Base-by-base conservation (phyloP, 1,284 basidiomycete genomes). In the Irpex sp. region DNA sequence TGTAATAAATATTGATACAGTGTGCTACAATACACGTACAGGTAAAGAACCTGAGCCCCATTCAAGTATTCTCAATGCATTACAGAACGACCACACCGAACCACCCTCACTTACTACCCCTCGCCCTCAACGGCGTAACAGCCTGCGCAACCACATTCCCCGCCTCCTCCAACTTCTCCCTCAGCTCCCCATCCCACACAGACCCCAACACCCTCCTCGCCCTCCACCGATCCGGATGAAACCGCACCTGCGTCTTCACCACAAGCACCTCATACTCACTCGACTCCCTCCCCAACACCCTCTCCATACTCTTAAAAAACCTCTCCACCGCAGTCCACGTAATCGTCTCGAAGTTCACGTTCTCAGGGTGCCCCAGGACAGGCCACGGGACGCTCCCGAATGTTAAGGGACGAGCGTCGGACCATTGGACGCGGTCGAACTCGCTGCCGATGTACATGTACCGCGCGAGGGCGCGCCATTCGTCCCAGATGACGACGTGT, bases 141-240 rank as follows among this genome's bases (percentile, higher is more conserved):
- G 64, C 64, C 21, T 65, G 61, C 7, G 64, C 64, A 17, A 65
- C 64, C 5, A 60, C 36, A 26, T 65, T 65, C 19, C 64, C 64
- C 9, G 64, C 61, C 3, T 38, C 54, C 58, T 62, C 61, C 36
- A 60, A 17, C 21, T 47, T 21, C 26, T 44, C 21, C 19, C 64
- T 40, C 3, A 62, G 5, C 11, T 34, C 49, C 5, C 51, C 49
- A 37, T 62, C 64, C 19, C 57, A 17, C n/a, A 62, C 58, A 5
- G 61, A 62, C 8, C 40, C 51, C 21, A 62, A 19, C 13, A 62
- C 6, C 6, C 64, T 52, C 26, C 64, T 48, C 5, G 61, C 44
- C 47, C 56, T 57, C 64, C 61, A 65, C 31, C 55, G 62, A 26
- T 65, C 61, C 4, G 64, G 61, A 47, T 62, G 61, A 38, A 62